Evolutionary conservation across 2,329 filamentous ascomycete species (phyloP).

Genomic region (Trichoderma citrinoviride): DNA sequence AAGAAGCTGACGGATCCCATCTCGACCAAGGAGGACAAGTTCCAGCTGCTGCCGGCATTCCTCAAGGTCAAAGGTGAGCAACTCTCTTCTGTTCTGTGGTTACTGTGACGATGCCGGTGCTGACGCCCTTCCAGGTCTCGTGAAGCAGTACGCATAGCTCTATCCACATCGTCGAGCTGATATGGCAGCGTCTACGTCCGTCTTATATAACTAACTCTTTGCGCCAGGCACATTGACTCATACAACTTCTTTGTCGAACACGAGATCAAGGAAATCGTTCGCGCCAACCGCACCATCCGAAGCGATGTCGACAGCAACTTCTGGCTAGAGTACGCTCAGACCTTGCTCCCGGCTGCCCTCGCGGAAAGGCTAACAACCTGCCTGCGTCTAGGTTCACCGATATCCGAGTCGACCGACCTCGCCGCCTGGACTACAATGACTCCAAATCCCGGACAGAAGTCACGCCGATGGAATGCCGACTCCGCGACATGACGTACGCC

Average conservation of each 20-base stretch:
- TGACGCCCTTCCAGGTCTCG: conserved; percentile 53
- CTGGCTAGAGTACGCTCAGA: conserved; percentile 66
- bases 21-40: conserved; percentile 77
- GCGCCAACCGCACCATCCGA: conserved; percentile 81
- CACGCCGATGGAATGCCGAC: conserved; percentile 92
- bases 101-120: conserved; percentile 1
- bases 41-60: conserved; percentile 95
- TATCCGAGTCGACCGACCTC: conserved; percentile 80
- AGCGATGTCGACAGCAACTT: conserved; percentile 93
- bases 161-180: conserved; percentile 5
- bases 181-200: not conserved
- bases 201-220: conserved; percentile 21
- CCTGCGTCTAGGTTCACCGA: conserved; percentile 63
- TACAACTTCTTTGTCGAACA: conserved; percentile 98
- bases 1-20: conserved; percentile 66
- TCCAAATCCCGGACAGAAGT: conserved; percentile 69
- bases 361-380: conserved; percentile 15
- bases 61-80: conserved; percentile 82
- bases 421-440: conserved; percentile 73
- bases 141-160: conserved; percentile 67
- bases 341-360: not conserved
- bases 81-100: not conserved
- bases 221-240: conserved; percentile 77
- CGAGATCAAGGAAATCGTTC: conserved; percentile 94
- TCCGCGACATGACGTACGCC: conserved; percentile 97